Evolutionary conservation across 2,329 filamentous ascomycete species (phyloP).

Genomic region (Penicillium sp.): DNA sequence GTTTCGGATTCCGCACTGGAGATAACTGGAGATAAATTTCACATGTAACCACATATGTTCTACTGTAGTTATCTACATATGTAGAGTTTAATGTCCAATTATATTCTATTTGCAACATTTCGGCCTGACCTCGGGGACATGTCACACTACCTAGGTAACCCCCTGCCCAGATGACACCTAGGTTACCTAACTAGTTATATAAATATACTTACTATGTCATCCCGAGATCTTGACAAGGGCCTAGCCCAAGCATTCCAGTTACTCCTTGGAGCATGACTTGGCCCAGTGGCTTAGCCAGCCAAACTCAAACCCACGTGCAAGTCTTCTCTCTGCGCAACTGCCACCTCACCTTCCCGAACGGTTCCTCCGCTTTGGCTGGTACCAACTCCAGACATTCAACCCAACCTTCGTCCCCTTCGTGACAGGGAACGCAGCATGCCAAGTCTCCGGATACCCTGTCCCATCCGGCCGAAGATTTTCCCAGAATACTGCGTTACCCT

Average conservation of each 20-base stretch:
- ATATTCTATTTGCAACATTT: neutral
- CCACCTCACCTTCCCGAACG: neutral
- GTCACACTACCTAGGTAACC: neutral
- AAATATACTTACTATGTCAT: neutral
- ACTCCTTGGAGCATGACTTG: slow-evolving; percentile 1
- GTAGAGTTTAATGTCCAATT: neutral
- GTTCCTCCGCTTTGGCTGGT: slow-evolving; percentile 40
- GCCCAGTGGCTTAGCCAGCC: slow-evolving; percentile 1
- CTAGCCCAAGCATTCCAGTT: slow-evolving; percentile 8
- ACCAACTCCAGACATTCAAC: slow-evolving; percentile 66
- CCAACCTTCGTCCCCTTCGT: slow-evolving; percentile 57
- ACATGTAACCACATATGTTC: neutral
- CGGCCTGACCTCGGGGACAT: neutral
- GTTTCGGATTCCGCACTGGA: neutral
- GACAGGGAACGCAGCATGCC: slow-evolving; percentile 61
- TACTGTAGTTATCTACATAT: too few species aligned
- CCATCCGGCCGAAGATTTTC: slow-evolving; percentile 58
- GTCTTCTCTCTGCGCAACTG: neutral
- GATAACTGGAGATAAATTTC: neutral
- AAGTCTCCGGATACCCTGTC: slow-evolving; percentile 56
- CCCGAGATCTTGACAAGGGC: neutral
- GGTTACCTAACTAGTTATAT: neutral
- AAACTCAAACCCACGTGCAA: neutral
- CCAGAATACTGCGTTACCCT: slow-evolving; percentile 62
- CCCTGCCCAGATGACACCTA: neutral